phyloP scores from a whole-genome alignment of 441 rosid species.

The Biscutella laevigata region DNA sequence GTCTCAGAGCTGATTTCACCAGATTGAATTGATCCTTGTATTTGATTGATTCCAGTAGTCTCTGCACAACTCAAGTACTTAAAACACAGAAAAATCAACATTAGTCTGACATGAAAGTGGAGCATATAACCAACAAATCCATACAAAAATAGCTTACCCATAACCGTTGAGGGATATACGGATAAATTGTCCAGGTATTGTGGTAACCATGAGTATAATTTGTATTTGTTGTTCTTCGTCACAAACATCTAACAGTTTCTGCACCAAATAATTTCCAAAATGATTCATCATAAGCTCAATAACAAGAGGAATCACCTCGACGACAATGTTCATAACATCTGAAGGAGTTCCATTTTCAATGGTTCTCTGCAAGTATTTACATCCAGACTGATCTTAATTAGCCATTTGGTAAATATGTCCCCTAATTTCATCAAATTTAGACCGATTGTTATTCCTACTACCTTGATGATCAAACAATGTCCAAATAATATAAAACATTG shows the following conservation, averaged over 20 bases:
- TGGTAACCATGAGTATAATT: slow-evolving; percentile 36
- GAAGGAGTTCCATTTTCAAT: slow-evolving; percentile 36
- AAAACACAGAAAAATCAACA: not conserved
- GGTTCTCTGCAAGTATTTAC: no score
- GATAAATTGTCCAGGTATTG: slow-evolving; percentile 35
- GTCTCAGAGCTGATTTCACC: slow-evolving; percentile 37
- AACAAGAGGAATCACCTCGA: slow-evolving; percentile 42
- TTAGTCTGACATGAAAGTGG: not conserved
- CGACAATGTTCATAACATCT: slow-evolving; percentile 34
- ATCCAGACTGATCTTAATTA: no score
- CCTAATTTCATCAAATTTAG: no score
- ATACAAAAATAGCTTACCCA: slow-evolving; percentile 30
- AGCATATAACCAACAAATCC: not conserved
- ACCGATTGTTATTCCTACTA: no score
- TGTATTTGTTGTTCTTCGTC: slow-evolving; percentile 41
- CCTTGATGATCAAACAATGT: no score
- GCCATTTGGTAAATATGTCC: no score
- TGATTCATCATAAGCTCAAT: slow-evolving; percentile 52
- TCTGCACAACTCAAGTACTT: slow-evolving; percentile 54
- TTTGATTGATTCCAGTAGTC: slow-evolving; percentile 38
- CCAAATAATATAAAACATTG: no score
- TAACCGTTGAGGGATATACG: slow-evolving; percentile 37
- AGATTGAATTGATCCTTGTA: slow-evolving; percentile 35
- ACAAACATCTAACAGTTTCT: slow-evolving; percentile 47
- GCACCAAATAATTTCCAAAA: slow-evolving; percentile 57